These are phyloP conservation scores for Gastrodia elata DNA, from an alignment of 106 monocot species.

Conservation along the genomic window DNA sequence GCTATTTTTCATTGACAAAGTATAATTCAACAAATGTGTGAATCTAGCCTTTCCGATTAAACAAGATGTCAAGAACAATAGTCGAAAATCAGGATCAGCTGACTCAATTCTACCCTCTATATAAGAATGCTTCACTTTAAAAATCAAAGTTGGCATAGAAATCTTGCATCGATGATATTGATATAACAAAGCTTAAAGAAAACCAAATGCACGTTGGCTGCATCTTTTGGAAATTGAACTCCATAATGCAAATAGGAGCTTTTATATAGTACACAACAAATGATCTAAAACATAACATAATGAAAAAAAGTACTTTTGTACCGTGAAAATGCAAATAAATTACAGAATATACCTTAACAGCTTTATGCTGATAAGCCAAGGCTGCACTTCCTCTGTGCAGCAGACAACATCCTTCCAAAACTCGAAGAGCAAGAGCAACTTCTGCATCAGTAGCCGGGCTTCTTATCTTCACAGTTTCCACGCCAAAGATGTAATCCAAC, in stretches of 20 bases:
- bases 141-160: background rate
- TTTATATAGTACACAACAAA: background rate
- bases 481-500: constrained; percentile 71
- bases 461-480: constrained; percentile 71
- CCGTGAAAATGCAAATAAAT: background rate
- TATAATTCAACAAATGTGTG: background rate
- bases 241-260: background rate
- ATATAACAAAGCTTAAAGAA: background rate
- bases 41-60: background rate
- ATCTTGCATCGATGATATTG: background rate
- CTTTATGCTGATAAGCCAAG: constrained; percentile 58
- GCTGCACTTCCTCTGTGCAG: constrained; percentile 56
- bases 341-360: constrained; percentile 52
- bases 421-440: constrained; percentile 89
- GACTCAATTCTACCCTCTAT: background rate
- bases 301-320: background rate
- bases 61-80: background rate
- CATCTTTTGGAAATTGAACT: background rate
- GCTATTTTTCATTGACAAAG: background rate
- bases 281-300: background rate
- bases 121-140: background rate
- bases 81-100: background rate
- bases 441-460: constrained; percentile 79
- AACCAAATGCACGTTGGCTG: background rate
- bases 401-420: constrained; percentile 93